A percentile compares a stretch with the other conserved stretches of the same genome.
phyloP scores from a whole-genome alignment of 2,329 filamentous ascomycete genomes.

The Fusarium sp. region DNA sequence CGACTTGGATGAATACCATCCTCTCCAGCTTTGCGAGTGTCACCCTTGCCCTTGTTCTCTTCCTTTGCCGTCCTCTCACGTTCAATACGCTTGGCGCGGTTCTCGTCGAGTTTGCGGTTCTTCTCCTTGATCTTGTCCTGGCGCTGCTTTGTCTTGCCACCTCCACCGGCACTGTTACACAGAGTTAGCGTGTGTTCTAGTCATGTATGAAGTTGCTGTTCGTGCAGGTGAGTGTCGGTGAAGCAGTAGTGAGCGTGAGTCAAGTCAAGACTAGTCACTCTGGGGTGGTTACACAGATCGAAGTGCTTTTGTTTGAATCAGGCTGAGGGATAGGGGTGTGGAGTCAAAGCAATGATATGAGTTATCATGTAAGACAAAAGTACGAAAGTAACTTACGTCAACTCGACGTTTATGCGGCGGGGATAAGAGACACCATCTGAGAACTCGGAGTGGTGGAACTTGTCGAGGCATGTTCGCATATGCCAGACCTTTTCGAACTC shows the following conservation, averaged over 20 bases:
- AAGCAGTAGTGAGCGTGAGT: constrained; percentile 1
- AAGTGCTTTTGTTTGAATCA: background rate
- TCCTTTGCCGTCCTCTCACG: constrained; percentile 54
- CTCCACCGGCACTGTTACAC: constrained; percentile 79
- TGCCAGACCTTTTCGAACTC: constrained; percentile 88
- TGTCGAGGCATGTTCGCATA: constrained; percentile 92
- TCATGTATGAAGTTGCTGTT: background rate
- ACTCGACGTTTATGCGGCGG: constrained; percentile 89
- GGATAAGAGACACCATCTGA: constrained; percentile 61
- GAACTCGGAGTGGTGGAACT: constrained; percentile 88
- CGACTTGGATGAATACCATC: constrained; percentile 63
- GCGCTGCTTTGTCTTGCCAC: constrained; percentile 77
- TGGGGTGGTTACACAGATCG: constrained; percentile 9
- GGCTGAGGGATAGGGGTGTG: background rate
- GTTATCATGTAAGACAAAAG: constrained; percentile 1
- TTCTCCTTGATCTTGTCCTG: constrained; percentile 83
- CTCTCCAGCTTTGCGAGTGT: constrained; percentile 38
- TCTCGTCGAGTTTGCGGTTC: constrained; percentile 84
- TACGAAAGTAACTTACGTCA: constrained; percentile 70
- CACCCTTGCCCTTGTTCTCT: constrained; percentile 37
- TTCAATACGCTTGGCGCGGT: constrained; percentile 59
- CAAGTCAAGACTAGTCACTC: background rate
- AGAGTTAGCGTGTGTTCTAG: constrained; percentile 11
- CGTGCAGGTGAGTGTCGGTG: constrained; percentile 10
- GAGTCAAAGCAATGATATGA: background rate